Conservation (phyloP, 1,284 basidiomycete genomes). For the Trichosporon sp. region DNA sequence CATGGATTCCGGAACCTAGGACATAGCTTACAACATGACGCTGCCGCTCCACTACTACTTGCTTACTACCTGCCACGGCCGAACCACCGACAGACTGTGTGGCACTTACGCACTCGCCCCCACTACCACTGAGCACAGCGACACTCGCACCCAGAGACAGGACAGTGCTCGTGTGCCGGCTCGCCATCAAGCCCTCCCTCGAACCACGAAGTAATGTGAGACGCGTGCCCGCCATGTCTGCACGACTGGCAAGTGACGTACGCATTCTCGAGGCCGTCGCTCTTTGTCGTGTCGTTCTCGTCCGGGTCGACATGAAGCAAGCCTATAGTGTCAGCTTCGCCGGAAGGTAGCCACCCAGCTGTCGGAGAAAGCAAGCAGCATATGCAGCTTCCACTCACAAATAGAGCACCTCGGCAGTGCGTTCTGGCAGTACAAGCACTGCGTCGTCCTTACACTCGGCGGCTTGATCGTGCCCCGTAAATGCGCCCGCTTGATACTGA, state of each 20-base stretch:
- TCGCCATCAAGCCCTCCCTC: constrained; percentile 41
- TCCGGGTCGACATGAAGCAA: constrained; percentile 33
- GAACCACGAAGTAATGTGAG: constrained; percentile 44
- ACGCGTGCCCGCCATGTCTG: constrained; percentile 46
- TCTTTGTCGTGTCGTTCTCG: constrained; percentile 11
- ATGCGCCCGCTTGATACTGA: constrained; percentile 35
- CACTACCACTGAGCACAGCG: constrained; percentile 33
- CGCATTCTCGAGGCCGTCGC: constrained; percentile 38
- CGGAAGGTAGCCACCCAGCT: background rate
- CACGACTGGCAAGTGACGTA: constrained; percentile 47
- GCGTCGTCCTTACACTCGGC: constrained; percentile 38
- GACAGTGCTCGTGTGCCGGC: constrained; percentile 37
- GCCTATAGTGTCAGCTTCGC: constrained; percentile 12
- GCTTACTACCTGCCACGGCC: too few relatives aligned
- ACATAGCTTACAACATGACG: background rate
- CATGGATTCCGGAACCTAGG: background rate
- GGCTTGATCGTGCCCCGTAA: constrained; percentile 30
- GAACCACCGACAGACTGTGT: too few relatives aligned
- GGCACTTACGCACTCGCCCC: background rate
- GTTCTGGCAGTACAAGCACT: constrained; percentile 39
- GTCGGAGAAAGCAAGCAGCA: too few relatives aligned
- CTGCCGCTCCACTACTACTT: background rate
- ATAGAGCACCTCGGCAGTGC: constrained; percentile 42
- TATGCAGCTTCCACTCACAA: constrained; percentile 35
- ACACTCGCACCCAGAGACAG: constrained; percentile 44